Evolutionary conservation across 495 filamentous ascomycete genomes (phyloP), one percentile per base, ranked within the genome.

Genomic region (Aspergillus steynii): DNA sequence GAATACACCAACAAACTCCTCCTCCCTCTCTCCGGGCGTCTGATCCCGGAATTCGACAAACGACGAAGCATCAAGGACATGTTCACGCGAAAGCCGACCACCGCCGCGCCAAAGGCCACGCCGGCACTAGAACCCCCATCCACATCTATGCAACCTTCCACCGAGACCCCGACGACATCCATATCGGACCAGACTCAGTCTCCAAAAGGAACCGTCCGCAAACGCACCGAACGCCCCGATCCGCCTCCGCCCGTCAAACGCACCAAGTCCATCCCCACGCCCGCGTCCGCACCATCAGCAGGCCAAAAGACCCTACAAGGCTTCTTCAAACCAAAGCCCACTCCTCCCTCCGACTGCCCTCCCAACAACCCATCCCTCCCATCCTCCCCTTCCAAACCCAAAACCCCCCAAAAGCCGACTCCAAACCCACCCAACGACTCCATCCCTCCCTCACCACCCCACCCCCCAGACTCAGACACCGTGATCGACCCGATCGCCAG

Each of bases 51-150:
- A 68, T 98, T 97, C 62, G 85, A 92, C 61, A 87, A 86, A 51
- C 86, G 93, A 3, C 83, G 86, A 61, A 97, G 78, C 67, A 97
- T 98, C 67, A 92, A 89, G 60, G 93, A 96, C 62, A 97, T 98
- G 93, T 97, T 98, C 64, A 70, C 77, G 26, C 82, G 77, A 42
- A 92, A 85, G 68, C 83, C 81, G 56, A 55, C 71, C 31, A 56
- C 49, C 15, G 9, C 55, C 1, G 55, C 53, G 9, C 60, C 60
- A 26, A 71, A 61, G 20, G 0, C 20, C 20, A 20, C 20, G 20
- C 20, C 20, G 20, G 20, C 20, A 20, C 20, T 0, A 20, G 20
- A 20, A 5, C 7, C 31, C 7, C 5, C 57, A 25, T 27, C 61
- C 32, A 15, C 53, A 7, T 7, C 55, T 8, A 10, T 42, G 2